Percentiles rank a stretch among this genome's conserved stretches.
phyloP scores from a whole-genome alignment of 2,329 filamentous ascomycete genomes.

The Aureobasidium vineae region DNA sequence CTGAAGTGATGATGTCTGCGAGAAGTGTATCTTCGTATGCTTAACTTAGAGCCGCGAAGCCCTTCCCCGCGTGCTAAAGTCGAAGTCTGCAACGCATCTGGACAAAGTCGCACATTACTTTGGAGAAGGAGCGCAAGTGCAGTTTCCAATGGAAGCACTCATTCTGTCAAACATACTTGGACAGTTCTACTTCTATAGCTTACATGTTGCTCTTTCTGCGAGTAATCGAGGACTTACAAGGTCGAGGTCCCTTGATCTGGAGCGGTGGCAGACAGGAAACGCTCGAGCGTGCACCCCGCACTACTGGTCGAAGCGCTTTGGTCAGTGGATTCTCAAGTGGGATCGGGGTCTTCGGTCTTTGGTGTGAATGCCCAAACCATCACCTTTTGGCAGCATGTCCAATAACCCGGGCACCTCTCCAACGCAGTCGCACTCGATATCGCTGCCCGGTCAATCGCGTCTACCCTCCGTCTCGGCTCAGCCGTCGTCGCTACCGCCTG shows the following conservation, averaged over 20 bases:
- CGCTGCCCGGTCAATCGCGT: slow-evolving; percentile 5
- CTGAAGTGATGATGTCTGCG: not conserved
- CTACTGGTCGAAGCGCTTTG: slow-evolving; percentile 1
- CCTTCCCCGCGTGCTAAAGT: not conserved
- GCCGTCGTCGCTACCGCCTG: not conserved
- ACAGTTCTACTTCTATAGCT: too few species aligned
- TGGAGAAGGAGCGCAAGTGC: not conserved
- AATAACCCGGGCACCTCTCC: not conserved
- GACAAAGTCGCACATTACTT: not conserved
- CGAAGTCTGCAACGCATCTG: not conserved
- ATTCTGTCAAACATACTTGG: too few species aligned
- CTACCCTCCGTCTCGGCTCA: not conserved
- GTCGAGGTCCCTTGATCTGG: not conserved
- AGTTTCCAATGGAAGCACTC: too few species aligned
- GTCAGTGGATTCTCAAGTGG: not conserved
- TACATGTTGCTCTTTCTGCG: not conserved
- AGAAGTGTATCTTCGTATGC: not conserved
- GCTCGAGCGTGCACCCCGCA: not conserved
- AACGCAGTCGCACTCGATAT: not conserved
- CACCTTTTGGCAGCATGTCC: slow-evolving; percentile 16
- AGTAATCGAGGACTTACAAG: not conserved
- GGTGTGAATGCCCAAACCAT: not conserved
- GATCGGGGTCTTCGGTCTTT: not conserved
- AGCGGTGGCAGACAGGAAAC: slow-evolving; percentile 6
- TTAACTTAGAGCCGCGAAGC: not conserved